Base-by-base conservation (phyloP, 768 basidiomycete genomes). In the Kwoniella heveanensis region DNA sequence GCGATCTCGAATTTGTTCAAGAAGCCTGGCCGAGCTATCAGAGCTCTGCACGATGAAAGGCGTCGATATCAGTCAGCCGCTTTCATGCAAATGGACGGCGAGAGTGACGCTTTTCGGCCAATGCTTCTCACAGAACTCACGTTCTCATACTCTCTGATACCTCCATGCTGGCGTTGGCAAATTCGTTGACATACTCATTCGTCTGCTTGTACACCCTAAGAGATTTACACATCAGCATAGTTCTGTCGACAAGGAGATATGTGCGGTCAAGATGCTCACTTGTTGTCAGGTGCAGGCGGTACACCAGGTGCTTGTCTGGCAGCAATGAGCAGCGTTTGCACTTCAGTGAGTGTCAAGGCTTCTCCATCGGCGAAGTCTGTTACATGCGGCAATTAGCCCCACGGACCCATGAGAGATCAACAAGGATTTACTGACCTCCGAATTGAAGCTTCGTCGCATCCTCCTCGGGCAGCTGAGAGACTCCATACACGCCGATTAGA, bases 381-480 rank as follows among this genome's bases (percentile, higher is more conserved):
- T 13, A 30, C 8, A 21, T 22, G 9, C 19, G 61, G 21, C 44
- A 48, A 24, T 52, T 13, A 36, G 25, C 17, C 15, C 39, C 6
- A 9, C 6, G 13, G 13, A 17, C 39, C 19, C 21, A 27, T 6
- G 10, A 27, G 6, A 22, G 13, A 29, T 49, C 27, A 47, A 2
- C n/a, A 4, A 29, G 46, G 9, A 17, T 15, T n/a, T 36, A 13
- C 71, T 70, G 25, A 72, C 74, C 74, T 57, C 76, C 76, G 53
- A 74, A 77, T 65, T 77, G 73, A 39, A 74, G 63, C 60, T 77
- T 77, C 13, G 76, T 74, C 29, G 76, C 76, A 62, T 77, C 76
- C 54, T 77, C 76, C 39, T 77, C 76, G 32, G 56, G 57, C 22
- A 73, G 53, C 73, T 74, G 44, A 13, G 21, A 62, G n/a, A n/a